Percentiles rank a stretch among this genome's conserved stretches.
Conservation (phyloP, 345 rosid species). For the Stellera chamaejasme region DNA sequence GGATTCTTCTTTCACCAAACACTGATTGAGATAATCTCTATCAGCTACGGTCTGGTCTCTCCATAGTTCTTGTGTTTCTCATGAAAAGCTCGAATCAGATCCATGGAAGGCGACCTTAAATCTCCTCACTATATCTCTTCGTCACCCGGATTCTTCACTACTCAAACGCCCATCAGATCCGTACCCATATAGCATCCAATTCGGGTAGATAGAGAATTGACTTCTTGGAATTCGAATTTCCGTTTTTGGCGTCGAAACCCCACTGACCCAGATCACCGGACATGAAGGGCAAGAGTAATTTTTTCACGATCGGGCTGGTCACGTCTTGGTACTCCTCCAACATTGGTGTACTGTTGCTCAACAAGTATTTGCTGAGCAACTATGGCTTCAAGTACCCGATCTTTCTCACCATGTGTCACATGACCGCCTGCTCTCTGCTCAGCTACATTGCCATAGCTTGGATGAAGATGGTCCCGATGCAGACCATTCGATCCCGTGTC, state of each 20-base stretch:
- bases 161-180: conserved; percentile 9
- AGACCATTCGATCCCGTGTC: conserved; percentile 78
- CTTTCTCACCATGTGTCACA: conserved; percentile 98
- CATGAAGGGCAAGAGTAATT: conserved; percentile 43
- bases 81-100: conserved; percentile 12
- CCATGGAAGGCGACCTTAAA: conserved; percentile 13
- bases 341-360: conserved; percentile 86
- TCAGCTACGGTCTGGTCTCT: not conserved
- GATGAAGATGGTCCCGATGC: conserved; percentile 99
- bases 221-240: not conserved
- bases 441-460: conserved; percentile 93
- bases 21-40: not conserved
- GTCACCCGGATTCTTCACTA: conserved; percentile 5
- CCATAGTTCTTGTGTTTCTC: not conserved
- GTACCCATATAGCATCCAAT: conserved; percentile 4
- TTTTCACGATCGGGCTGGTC: conserved; percentile 83
- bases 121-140: not conserved
- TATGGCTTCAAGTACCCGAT: conserved; percentile 99
- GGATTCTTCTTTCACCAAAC: not conserved
- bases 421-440: conserved; percentile 93
- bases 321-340: conserved; percentile 89
- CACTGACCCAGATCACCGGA: conserved; percentile 6
- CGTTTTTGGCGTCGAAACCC: not conserved
- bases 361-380: conserved; percentile 89
- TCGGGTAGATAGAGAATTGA: no score